Evolutionary conservation across 2,329 filamentous ascomycete genomes (phyloP).

Genomic region (Xylariomycetidae sp.): DNA sequence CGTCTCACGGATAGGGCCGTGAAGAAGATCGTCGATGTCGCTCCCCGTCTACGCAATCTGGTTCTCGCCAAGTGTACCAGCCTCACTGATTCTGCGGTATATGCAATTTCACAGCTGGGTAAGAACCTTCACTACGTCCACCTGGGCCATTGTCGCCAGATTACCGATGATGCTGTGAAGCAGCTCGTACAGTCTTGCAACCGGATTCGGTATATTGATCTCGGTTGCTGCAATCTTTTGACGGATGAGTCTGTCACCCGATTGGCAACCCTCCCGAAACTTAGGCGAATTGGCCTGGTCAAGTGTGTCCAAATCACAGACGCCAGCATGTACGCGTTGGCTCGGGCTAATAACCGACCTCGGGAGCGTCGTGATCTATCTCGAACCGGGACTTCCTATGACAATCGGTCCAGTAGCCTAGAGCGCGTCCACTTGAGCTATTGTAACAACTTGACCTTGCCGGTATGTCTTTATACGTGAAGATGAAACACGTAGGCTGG

Average conservation of each 20-base stretch:
- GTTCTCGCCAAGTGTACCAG: slow-evolving; percentile 91
- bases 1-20: slow-evolving; percentile 82
- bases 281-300: slow-evolving; percentile 90
- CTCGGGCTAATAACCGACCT: slow-evolving; percentile 57
- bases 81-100: slow-evolving; percentile 83
- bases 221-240: slow-evolving; percentile 87
- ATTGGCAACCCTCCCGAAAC: slow-evolving; percentile 80
- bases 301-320: slow-evolving; percentile 92
- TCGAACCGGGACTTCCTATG: slow-evolving; percentile 39
- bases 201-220: slow-evolving; percentile 91
- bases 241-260: slow-evolving; percentile 83
- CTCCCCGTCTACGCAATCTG: slow-evolving; percentile 83
- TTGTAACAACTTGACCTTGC: slow-evolving; percentile 76
- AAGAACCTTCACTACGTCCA: slow-evolving; percentile 98
- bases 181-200: slow-evolving; percentile 81
- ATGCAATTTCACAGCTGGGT: slow-evolving; percentile 79
- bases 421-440: slow-evolving; percentile 96
- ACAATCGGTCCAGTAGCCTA: slow-evolving; percentile 58
- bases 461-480: slow-evolving; percentile 58
- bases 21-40: slow-evolving; percentile 77
- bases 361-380: slow-evolving; percentile 43
- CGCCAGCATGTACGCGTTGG: slow-evolving; percentile 77
- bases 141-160: slow-evolving; percentile 83
- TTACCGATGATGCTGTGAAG: slow-evolving; percentile 85
- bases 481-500: too few species aligned